phyloP scores from a whole-genome alignment of 768 basidiomycete genomes.

The Suillus brevipes region DNA sequence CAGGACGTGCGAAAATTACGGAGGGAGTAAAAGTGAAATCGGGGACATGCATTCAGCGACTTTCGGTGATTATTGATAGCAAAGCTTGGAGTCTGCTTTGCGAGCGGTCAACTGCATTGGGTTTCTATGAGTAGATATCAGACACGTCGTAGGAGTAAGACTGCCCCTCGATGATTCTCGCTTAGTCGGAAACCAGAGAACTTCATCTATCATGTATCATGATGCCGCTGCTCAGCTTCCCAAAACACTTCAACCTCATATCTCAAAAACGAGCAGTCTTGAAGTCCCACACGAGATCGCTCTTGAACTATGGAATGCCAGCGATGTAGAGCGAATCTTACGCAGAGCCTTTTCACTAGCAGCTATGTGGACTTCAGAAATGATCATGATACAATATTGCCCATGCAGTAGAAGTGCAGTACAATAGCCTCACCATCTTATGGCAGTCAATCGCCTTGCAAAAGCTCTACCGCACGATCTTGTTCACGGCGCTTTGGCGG shows the following conservation, averaged over 20 bases:
- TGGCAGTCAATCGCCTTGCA: background rate
- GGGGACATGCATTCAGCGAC: too few relatives aligned
- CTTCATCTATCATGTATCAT: background rate
- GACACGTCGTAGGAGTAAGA: too few relatives aligned
- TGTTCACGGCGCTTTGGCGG: slow-evolving; percentile 48
- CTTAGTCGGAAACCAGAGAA: background rate
- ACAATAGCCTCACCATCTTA: background rate
- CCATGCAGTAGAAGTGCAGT: background rate
- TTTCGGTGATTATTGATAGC: too few relatives aligned
- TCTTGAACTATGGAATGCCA: background rate
- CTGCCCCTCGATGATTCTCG: background rate
- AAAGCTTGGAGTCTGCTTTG: too few relatives aligned
- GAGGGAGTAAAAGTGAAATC: too few relatives aligned
- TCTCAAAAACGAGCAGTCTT: background rate
- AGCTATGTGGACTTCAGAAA: background rate
- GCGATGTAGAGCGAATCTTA: background rate
- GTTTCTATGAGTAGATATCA: too few relatives aligned
- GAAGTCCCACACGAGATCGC: background rate
- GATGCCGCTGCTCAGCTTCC: background rate
- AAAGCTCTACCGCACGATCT: background rate
- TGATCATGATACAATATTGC: background rate
- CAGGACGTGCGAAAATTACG: too few relatives aligned
- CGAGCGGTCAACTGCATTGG: too few relatives aligned
- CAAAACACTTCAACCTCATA: background rate
- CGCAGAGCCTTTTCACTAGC: background rate